Base-by-base conservation (phyloP, 768 basidiomycete species). In the Leucogyrophana mollusca region DNA sequence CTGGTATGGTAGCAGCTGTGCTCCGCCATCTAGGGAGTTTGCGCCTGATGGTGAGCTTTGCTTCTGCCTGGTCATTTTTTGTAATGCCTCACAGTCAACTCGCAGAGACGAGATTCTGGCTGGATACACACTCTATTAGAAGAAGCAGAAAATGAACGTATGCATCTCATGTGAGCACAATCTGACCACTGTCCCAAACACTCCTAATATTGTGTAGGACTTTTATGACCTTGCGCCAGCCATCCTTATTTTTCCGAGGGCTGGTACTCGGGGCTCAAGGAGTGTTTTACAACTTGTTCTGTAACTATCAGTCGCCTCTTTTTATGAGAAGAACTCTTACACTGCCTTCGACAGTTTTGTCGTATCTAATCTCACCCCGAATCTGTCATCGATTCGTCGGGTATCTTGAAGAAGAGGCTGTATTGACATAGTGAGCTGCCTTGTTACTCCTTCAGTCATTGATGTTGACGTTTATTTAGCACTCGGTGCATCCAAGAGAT, bases 101-200 rank as follows among this genome's bases (percentile, higher is more conserved):
- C n/a, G 34, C 51, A 80, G 73, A 67, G 72, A 55, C 73, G 78
- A 48, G 78, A 81, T 56, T 73, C 73, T 21, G 76, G 80, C 30
- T 94, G 93, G 93, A 96, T 96, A 53, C 90, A 94, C 62, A 94
- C 92, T 5, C 79, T 92, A 35, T 71, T 96, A 14, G 87, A 93
- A 61, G 95, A 96, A 70, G 93, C 94, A 10, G 93, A 98, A 61
- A 98, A 98, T 62, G 95, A 99, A 70, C 75, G 95, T 27, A 95
- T 96, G 90, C 93, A 95, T 65, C 74, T 94, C 43, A 88, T 94
- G 87, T 90, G 49, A 58, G 78, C 63, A 21, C 8, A 9, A 23
- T 45, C 32, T 41, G 30, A 41, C 50, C 30, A 22, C 32, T 44
- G 43, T 13, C 22, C 32, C 33, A 32, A 25, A 38, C 37, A 46